Conservation (phyloP, 768 basidiomycete species). For the Psilocybe azurescens region DNA sequence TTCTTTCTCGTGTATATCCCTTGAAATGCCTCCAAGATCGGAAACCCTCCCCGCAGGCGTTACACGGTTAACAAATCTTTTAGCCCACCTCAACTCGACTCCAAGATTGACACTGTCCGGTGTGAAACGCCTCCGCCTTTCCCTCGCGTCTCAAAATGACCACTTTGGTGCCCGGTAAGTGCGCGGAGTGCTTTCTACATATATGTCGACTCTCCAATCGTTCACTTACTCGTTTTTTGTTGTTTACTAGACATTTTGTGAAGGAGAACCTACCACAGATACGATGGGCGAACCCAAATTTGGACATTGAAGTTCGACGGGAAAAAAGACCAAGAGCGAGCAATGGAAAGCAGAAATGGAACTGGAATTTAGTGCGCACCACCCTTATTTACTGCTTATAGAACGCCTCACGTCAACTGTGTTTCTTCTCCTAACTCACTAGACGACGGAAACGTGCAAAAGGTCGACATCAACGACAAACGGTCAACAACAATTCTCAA, state of each 20-base stretch:
- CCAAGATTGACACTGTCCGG: constrained; percentile 56
- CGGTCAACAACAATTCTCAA: constrained; percentile 71
- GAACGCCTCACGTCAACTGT: not conserved
- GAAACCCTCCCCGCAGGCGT: constrained; percentile 27
- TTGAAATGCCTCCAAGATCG: constrained; percentile 23
- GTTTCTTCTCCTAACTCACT: not conserved
- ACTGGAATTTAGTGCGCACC: constrained; percentile 66
- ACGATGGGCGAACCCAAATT: constrained; percentile 73
- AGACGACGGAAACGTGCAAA: constrained; percentile 57
- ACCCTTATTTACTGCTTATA: constrained; percentile 17
- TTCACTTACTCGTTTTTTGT: not conserved
- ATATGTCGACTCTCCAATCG: not conserved
- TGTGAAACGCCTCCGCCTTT: constrained; percentile 59
- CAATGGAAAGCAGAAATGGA: constrained; percentile 65
- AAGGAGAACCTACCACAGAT: constrained; percentile 82
- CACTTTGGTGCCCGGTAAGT: constrained; percentile 78
- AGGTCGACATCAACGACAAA: constrained; percentile 65
- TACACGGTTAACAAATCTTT: constrained; percentile 50
- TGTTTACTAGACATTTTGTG: constrained; percentile 69
- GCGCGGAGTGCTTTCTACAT: not conserved
- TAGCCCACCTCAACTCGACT: constrained; percentile 52
- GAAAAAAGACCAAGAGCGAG: constrained; percentile 57
- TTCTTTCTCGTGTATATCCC: not conserved
- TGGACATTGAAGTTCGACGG: constrained; percentile 65
- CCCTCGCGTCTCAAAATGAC: constrained; percentile 65